Evolutionary conservation across 345 rosid genomes (phyloP), one percentile per base, ranked within the genome.

Genomic region (Pugionium cornutum): DNA sequence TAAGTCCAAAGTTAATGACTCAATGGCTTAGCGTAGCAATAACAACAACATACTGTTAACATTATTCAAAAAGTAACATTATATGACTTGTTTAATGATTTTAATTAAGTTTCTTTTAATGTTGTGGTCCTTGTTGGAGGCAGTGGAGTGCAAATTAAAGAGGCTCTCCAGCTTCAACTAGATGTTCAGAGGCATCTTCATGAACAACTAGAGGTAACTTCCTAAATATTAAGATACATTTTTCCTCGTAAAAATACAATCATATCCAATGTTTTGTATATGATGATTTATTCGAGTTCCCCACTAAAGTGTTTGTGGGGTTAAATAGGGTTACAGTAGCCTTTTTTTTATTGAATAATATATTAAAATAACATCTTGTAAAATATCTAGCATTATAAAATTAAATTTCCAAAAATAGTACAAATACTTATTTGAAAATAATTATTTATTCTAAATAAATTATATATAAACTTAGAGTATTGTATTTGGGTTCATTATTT

Each of bases 121-220:
- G 40, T 56, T 54, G 46, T 42, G 46, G 46, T 42, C 27, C 47
- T 43, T 41, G 53, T 18, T 73, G 62, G 67, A 58, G 8, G 74
- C 89, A 88, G 96, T 59, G 76, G 91, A 64, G 49, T 82, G 55
- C 96, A 85, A 61, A 80, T 88, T 66, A 76, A 76, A 59, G 99
- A 90, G 78, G 95, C 99, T 6, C 67, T 90, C 54, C 88, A 82
- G 57, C 78, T 90, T 62, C 99, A 88, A 54, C 71, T 88, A 41
- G 96, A 90, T 70, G 91, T 90, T 41, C 99, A 94, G 67, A 81
- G 86, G 83, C 87, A 84, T 74, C 95, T 94, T 44, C 96, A 90
- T 52, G 97, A 94, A 58, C 99, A 90, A 75, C 65, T 94, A 70
- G 97, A 90, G 96, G 97, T 88, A 83, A 29, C 7, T 61, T 26